Evolutionary conservation across 2,329 filamentous ascomycete species (phyloP).

Genomic region (Talaromyces piceae): DNA sequence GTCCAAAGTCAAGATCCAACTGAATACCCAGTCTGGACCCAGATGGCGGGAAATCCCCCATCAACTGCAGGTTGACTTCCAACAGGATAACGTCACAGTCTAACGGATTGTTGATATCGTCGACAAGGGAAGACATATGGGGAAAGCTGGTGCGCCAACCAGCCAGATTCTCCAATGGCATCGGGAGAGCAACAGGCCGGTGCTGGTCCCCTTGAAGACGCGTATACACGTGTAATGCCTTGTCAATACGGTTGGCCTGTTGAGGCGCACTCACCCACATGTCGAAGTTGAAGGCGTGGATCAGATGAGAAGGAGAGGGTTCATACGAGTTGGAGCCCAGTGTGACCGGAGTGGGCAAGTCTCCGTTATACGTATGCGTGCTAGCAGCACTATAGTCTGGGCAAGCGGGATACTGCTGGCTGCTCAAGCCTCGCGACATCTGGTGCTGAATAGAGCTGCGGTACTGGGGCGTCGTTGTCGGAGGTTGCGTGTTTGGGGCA

Average conservation of each 20-base stretch:
- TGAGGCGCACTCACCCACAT: slow-evolving; percentile 39
- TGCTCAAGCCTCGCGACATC: slow-evolving; percentile 24
- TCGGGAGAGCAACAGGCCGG: slow-evolving; percentile 26
- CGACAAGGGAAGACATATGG: slow-evolving; percentile 28
- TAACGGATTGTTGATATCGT: slow-evolving; percentile 25
- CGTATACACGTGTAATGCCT: slow-evolving; percentile 39
- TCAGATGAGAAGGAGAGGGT: slow-evolving; percentile 18
- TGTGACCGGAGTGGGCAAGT: slow-evolving; percentile 28
- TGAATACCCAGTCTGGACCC: slow-evolving; percentile 36
- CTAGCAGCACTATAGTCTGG: slow-evolving; percentile 25
- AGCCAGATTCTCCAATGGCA: slow-evolving; percentile 32
- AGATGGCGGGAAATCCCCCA: slow-evolving; percentile 36
- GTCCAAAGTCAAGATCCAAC: slow-evolving; percentile 35
- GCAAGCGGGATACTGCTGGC: slow-evolving; percentile 21
- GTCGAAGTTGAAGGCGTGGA: slow-evolving; percentile 35
- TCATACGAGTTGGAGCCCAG: slow-evolving; percentile 28
- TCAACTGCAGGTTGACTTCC: slow-evolving; percentile 36
- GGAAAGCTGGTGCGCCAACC: slow-evolving; percentile 38
- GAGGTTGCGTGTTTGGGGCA: slow-evolving; percentile 26
- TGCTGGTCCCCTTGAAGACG: slow-evolving; percentile 33
- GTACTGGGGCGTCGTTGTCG: slow-evolving; percentile 24
- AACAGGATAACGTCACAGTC: slow-evolving; percentile 39
- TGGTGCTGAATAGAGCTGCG: slow-evolving; percentile 27
- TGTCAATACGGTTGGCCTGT: slow-evolving; percentile 29
- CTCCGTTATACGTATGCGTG: slow-evolving; percentile 25